A percentile compares a stretch with the other conserved stretches of the same genome.
phyloP scores from a whole-genome alignment of 768 basidiomycete genomes.

The Macrolepiota albuminosa region DNA sequence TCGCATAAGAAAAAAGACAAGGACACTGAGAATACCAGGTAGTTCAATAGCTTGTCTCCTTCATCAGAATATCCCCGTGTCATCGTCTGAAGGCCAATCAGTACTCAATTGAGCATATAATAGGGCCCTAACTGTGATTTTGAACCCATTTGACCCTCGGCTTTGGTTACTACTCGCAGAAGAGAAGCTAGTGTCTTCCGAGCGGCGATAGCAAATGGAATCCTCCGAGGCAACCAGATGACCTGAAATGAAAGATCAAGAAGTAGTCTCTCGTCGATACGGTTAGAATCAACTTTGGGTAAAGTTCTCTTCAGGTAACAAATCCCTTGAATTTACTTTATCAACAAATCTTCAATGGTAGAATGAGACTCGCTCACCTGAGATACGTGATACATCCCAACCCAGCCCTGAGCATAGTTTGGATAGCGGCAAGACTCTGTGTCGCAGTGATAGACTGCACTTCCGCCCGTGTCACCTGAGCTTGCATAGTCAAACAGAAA shows the following conservation, averaged over 20 bases:
- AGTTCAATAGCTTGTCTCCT: slow-evolving; percentile 78
- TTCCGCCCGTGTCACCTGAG: slow-evolving; percentile 28
- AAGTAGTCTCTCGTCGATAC: not conserved
- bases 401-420: slow-evolving; percentile 69
- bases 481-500: slow-evolving; percentile 24
- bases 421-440: slow-evolving; percentile 66
- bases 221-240: slow-evolving; percentile 52
- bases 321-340: slow-evolving; percentile 39
- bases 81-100: slow-evolving; percentile 39
- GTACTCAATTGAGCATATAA: not conserved
- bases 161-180: slow-evolving; percentile 29
- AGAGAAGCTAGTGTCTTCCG: slow-evolving; percentile 30
- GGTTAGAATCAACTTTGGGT: slow-evolving; percentile 43
- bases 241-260: slow-evolving; percentile 27
- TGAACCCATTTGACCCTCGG: slow-evolving; percentile 56
- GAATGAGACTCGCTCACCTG: slow-evolving; percentile 35
- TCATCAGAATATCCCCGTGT: slow-evolving; percentile 77
- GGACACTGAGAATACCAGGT: slow-evolving; percentile 48
- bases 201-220: slow-evolving; percentile 24
- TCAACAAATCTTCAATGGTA: not conserved
- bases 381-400: slow-evolving; percentile 76
- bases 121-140: slow-evolving; percentile 48
- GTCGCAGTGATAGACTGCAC: slow-evolving; percentile 44
- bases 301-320: slow-evolving; percentile 80
- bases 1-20: slow-evolving; percentile 1